Conservation (phyloP, 2,329 filamentous ascomycete genomes). For the Coniochaeta pulveracea region DNA sequence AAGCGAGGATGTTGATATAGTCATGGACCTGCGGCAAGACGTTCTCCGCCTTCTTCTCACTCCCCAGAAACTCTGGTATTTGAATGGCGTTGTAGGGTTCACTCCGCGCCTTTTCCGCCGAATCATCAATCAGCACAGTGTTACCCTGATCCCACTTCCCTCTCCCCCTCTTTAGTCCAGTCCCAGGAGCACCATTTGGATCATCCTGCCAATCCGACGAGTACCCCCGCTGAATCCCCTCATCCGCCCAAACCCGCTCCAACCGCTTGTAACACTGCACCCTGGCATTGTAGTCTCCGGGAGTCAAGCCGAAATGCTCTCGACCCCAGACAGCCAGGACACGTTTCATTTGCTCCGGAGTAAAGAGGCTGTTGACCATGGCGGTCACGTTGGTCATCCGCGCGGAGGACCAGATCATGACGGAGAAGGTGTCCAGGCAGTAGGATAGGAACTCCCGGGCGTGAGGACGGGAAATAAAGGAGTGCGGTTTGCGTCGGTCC, state of each 20-base stretch:
- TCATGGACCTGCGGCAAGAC: constrained; percentile 50
- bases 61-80: constrained; percentile 63
- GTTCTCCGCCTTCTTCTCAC: constrained; percentile 23
- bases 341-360: constrained; percentile 31
- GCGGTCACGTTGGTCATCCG: constrained; percentile 56
- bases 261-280: constrained; percentile 89
- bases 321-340: constrained; percentile 69
- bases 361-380: constrained; percentile 58
- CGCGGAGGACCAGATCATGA: constrained; percentile 90
- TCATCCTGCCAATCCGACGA: constrained; percentile 18
- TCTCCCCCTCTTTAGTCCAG: not conserved
- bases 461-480: constrained; percentile 56
- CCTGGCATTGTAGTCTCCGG: constrained; percentile 52
- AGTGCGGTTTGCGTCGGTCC: constrained; percentile 31
- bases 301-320: constrained; percentile 59
- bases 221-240: constrained; percentile 28
- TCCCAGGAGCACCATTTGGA: not conserved
- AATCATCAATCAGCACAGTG: constrained; percentile 85
- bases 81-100: constrained; percentile 77
- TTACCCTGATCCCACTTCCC: constrained; percentile 67
- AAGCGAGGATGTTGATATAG: constrained; percentile 44
- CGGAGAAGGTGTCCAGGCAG: constrained; percentile 61
- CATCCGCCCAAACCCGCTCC: constrained; percentile 55
- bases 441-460: constrained; percentile 60
- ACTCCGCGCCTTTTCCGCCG: constrained; percentile 62